phyloP scores from a whole-genome alignment of 139 green algal species.

The Protoeuglena noctilucae region DNA sequence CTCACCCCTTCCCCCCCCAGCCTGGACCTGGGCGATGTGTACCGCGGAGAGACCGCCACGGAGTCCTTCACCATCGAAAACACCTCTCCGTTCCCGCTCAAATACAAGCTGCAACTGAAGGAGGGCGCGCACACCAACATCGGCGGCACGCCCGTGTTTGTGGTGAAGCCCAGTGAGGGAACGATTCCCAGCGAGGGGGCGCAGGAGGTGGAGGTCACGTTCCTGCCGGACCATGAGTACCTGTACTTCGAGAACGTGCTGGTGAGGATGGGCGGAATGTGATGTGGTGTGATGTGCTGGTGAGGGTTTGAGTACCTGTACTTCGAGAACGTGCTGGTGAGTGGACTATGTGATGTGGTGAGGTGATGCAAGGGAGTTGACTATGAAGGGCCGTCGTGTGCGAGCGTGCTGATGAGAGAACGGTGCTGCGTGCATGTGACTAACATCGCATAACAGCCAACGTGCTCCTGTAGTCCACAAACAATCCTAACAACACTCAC shows the following conservation, averaged over 20 bases:
- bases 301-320: conserved; percentile 25
- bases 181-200: conserved; percentile 14
- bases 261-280: too few species aligned
- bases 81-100: conserved; percentile 32
- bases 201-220: conserved; percentile 23
- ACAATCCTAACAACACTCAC: too few species aligned
- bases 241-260: conserved; percentile 27
- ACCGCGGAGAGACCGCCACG: conserved; percentile 19
- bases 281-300: conserved; percentile 26
- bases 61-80: conserved; percentile 31
- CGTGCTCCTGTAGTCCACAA: too few species aligned
- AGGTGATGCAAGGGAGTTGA: too few species aligned
- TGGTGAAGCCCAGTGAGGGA: conserved; percentile 19
- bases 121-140: conserved; percentile 1
- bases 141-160: conserved; percentile 14
- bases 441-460: too few species aligned
- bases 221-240: conserved; percentile 20
- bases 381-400: too few species aligned
- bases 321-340: conserved; percentile 19
- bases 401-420: too few species aligned
- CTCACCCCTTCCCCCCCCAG: too few species aligned
- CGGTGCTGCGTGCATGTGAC: too few species aligned
- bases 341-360: too few species aligned
- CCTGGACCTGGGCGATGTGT: conserved; percentile 37
- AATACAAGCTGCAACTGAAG: conserved; percentile 1